Base-by-base conservation (phyloP, 129 eudicot genomes). In the Heracleum sosnowskyi region DNA sequence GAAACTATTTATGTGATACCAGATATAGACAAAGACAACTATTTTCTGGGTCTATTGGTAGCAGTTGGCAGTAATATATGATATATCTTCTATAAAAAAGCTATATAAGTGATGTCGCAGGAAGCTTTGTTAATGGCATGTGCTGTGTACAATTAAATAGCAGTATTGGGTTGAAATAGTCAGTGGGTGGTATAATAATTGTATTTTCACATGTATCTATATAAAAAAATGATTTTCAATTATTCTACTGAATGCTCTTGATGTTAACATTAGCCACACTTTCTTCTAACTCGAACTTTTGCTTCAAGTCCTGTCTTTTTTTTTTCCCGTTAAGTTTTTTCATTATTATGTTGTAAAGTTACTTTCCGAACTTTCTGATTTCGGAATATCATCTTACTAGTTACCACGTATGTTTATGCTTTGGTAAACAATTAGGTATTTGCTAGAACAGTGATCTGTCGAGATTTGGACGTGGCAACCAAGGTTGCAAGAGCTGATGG, bases 391-490 rank as follows among this genome's bases (percentile, higher is more conserved):
- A 28, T 42, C 37, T 37, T 26, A 24, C 26, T n/a, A 15, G 36
- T 40, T 72, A 41, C 35, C 29, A 26, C 36, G 16, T n/a, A 28
- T 71, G 34, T 76, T 17, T 46, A 53, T 73, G 76, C 44, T 69
- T 75, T 72, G 29, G 60, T 37, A n/a, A 71, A 76, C 17, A 69
- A 64, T 55, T 66, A 95, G 97, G 99, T 95, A 13, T 95, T 95
- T 87, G 96, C 92, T 68, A 91, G 90, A 84, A 95, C 99, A 18
- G 99, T 96, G 70, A 85, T 96, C 44, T 96, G 97, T 76, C 89
- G 99, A 81, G 92, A 92, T 86, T 73, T 96, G 86, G 97, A 96
- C 85, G 97, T 96, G 79, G 99, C 99, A 79, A 87, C 99, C 51
- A 89, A 87, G 76, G 97, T 96, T 87, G 99, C 99, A 44, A 96